Evolutionary conservation across 139 green algal species (phyloP).

Genomic region (Tetratostichococcus sp.): DNA sequence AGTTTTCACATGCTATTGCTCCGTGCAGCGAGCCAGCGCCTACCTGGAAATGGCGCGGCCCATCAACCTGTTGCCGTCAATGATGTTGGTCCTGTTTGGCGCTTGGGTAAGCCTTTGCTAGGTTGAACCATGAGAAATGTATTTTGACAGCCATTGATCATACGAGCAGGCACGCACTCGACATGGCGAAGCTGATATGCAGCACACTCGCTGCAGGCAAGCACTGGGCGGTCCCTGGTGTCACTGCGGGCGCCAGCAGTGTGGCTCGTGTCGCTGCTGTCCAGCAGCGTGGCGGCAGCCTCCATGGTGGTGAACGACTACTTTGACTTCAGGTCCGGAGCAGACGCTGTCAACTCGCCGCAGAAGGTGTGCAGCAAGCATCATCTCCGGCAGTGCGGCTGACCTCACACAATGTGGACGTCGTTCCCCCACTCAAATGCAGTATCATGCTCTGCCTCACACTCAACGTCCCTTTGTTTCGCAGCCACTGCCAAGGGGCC

Average conservation of each 20-base stretch:
- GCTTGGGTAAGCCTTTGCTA: constrained; percentile 50
- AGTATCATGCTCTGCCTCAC: no score
- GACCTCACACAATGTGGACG: no score
- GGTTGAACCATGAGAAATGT: no score
- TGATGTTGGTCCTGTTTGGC: constrained; percentile 54
- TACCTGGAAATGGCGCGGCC: constrained; percentile 46
- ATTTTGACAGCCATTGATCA: no score
- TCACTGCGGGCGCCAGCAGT: constrained; percentile 9
- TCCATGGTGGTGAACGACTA: constrained; percentile 70
- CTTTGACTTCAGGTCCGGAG: constrained; percentile 48
- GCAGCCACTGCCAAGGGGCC: constrained; percentile 37
- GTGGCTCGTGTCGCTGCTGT: constrained; percentile 40
- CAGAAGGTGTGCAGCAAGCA: no score
- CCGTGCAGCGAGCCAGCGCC: constrained; percentile 10
- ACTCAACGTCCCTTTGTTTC: no score
- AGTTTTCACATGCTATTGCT: no score
- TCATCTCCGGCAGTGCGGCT: no score
- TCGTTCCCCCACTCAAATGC: no score
- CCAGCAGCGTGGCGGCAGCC: constrained; percentile 37
- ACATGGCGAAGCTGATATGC: no score
- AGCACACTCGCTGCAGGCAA: no score
- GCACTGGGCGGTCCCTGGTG: neutral
- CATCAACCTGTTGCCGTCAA: constrained; percentile 48
- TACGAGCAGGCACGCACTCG: no score
- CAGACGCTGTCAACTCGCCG: constrained; percentile 52